phyloP scores from a whole-genome alignment of 73 alveolate species.

The Blepharisma japonicum region DNA sequence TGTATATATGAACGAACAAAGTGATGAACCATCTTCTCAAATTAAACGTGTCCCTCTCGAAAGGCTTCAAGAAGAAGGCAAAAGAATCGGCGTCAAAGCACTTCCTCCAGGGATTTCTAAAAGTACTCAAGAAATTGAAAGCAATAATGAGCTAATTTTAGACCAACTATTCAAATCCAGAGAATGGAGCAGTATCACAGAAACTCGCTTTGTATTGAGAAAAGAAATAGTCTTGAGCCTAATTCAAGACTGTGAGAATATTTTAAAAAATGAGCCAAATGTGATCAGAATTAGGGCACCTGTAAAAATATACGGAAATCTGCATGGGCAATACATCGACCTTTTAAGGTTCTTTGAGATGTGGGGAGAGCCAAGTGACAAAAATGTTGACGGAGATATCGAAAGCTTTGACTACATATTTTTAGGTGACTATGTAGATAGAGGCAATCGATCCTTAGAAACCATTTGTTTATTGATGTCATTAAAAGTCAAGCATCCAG shows the following conservation, averaged over 20 bases:
- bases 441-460: conserved; percentile 77
- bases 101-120: conserved; percentile 44
- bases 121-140: conserved; percentile 40
- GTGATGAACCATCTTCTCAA: conserved; percentile 45
- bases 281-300: conserved; percentile 89
- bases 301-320: conserved; percentile 86
- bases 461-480: conserved; percentile 77
- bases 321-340: conserved; percentile 92
- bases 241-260: conserved; percentile 63
- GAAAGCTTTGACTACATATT: conserved; percentile 86
- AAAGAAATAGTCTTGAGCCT: conserved; percentile 61
- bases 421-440: conserved; percentile 93
- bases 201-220: conserved; percentile 61
- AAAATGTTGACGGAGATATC: conserved; percentile 82
- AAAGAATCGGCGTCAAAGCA: conserved; percentile 62
- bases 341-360: conserved; percentile 91
- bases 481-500: conserved; percentile 73
- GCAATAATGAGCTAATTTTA: conserved; percentile 53
- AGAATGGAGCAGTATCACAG: conserved; percentile 60
- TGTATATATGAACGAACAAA: conserved; percentile 35
- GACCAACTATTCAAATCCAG: conserved; percentile 67
- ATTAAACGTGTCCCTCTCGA: conserved; percentile 69
- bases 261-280: conserved; percentile 84
- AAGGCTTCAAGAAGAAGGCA: conserved; percentile 77
- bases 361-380: conserved; percentile 89